These are phyloP conservation scores for Micractinium conductrix DNA, from an alignment of 139 green algal species.

Conservation along the genomic window DNA sequence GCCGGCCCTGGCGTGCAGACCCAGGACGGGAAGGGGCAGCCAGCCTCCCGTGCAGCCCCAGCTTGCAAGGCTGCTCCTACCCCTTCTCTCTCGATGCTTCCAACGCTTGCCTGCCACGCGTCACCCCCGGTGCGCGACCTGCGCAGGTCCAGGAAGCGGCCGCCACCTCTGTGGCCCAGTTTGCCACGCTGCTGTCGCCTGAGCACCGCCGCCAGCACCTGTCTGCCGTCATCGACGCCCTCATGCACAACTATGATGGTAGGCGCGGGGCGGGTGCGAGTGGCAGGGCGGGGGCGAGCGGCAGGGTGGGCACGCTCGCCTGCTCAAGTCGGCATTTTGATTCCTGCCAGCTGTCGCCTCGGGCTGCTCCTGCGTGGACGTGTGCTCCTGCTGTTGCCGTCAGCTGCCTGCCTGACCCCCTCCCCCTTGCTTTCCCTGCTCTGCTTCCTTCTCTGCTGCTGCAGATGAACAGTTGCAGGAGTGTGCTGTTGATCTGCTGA, in stretches of 20 bases:
- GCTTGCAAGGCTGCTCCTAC: no score
- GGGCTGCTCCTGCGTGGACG: no score
- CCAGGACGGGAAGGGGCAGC: no score
- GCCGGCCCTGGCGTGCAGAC: no score
- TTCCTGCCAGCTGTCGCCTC: no score
- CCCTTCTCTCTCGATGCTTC: no score
- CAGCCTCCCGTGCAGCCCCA: no score
- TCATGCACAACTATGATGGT: constrained; percentile 31
- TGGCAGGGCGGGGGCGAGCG: no score
- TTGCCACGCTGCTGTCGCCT: constrained; percentile 30
- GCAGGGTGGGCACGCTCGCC: no score
- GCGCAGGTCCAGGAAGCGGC: constrained; percentile 32
- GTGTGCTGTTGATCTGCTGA: constrained; percentile 30
- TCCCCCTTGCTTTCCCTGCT: background rate
- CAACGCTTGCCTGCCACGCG: background rate
- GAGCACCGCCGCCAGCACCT: constrained; percentile 6
- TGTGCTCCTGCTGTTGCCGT: no score
- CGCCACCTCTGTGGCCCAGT: constrained; percentile 27
- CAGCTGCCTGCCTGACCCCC: no score
- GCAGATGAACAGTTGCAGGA: constrained; percentile 48
- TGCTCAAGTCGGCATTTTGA: no score
- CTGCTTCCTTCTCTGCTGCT: background rate
- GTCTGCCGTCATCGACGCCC: constrained; percentile 20
- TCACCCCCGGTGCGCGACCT: background rate
- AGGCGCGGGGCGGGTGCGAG: background rate